Evolutionary conservation across 805 yeast species (phyloP), one percentile per base, ranked within the genome.

Genomic region (Wickerhamiella sergipiensis): DNA sequence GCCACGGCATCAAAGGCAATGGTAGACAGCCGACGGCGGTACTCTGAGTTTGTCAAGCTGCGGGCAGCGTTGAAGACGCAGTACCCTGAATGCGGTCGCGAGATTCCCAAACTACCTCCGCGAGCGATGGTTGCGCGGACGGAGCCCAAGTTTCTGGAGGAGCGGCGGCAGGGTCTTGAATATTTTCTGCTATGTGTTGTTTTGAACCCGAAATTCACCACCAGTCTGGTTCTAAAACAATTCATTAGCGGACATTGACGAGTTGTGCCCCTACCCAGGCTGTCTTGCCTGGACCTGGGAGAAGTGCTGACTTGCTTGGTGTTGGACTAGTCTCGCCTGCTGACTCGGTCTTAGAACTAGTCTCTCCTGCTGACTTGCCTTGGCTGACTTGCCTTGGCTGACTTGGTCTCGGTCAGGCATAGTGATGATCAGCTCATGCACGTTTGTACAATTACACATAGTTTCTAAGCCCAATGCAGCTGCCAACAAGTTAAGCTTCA

Each of bases 11-110:
- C 55, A 5, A 67, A 65, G 1, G 60, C 68, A 1, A 53, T 56
- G 3, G 71, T 83, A 18, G 61, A 66, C 45, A 58, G 78, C 3
- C 75, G 78, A 60, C 78, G 76, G 61, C 63, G 95, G 39, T 85
- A 82, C 63, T 74, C 78, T 36, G 90, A 85, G 45, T 76, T 85
- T 53, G 80, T 66, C 40, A 54, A 52, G 31, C 69, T 85, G 36
- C 69, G 81, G 23, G 58, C 58, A 1, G 53, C 57, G 4, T 62
- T 83, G 19, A 59, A 58, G 13, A 46, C 43, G 2, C 66, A 63
- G 31, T 74, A 68, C 53, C 75, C 77, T 0, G 53, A 57, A 0
- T 58, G 61, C n/a, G 40, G 49, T 13, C 57, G 58, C n/a, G 68
- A 69, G 51, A 64, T 78, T 15, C 76, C 79, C 3, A 59, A 57